Conservation (phyloP, 2,329 filamentous ascomycete species). For the Ceratocystis cubensis region DNA sequence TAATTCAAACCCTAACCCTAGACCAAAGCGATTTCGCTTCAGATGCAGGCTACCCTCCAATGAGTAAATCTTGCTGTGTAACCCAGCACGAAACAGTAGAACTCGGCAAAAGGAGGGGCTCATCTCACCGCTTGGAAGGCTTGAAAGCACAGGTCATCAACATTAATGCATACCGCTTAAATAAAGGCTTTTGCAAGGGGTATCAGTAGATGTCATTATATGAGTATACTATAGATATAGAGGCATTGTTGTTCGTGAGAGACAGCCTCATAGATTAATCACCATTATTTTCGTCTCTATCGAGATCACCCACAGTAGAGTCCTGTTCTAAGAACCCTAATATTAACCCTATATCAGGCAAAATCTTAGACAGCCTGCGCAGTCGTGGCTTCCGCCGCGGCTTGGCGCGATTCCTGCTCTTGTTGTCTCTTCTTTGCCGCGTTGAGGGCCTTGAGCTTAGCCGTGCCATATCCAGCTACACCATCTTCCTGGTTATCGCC, state of each 20-base stretch:
- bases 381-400: background rate
- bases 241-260: background rate
- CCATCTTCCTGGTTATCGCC: constrained; percentile 75
- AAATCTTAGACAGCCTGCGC: background rate
- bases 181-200: too few relatives aligned
- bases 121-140: background rate
- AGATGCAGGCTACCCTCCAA: too few relatives aligned
- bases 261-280: background rate
- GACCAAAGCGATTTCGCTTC: background rate
- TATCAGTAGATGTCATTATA: too few relatives aligned
- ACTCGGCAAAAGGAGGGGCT: background rate
- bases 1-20: background rate
- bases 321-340: background rate
- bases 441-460: constrained; percentile 61
- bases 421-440: constrained; percentile 30
- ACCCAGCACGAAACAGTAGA: background rate
- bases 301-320: background rate
- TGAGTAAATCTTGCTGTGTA: background rate
- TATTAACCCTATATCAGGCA: too few relatives aligned
- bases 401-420: constrained; percentile 3
- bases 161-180: background rate
- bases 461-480: constrained; percentile 69
- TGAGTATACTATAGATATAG: too few relatives aligned
- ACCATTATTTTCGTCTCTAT: background rate
- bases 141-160: background rate